Percentiles rank a stretch among this genome's conserved stretches.
phyloP scores from a whole-genome alignment of 257 asterid species.

The Paraleonurus japonicus region DNA sequence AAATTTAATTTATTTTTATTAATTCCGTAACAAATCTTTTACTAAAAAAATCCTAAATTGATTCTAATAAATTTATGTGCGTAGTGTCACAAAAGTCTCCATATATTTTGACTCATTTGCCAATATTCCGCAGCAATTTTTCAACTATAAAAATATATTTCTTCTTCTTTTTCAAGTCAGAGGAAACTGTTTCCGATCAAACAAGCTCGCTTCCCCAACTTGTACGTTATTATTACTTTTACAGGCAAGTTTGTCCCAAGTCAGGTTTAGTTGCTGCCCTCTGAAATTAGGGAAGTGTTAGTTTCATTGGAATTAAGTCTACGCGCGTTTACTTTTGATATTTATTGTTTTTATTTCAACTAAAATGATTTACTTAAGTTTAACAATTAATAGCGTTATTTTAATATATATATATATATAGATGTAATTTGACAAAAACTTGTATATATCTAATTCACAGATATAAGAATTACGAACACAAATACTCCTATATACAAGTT shows the following conservation, averaged over 20 bases:
- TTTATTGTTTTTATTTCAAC: not conserved
- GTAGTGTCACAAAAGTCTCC: constrained; percentile 7
- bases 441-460: no score
- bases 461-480: no score
- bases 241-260: not conserved
- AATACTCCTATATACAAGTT: no score
- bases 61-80: not conserved
- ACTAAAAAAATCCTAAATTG: no score
- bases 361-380: not conserved
- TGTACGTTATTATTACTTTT: not conserved
- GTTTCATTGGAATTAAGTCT: not conserved
- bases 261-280: not conserved
- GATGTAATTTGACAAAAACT: no score
- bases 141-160: not conserved
- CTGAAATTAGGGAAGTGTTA: not conserved
- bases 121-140: not conserved
- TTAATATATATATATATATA: no score
- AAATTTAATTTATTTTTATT: no score
- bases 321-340: not conserved
- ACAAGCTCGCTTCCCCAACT: not conserved
- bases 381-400: no score
- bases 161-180: not conserved
- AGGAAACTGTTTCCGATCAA: not conserved
- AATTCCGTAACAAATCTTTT: no score
- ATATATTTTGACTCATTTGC: not conserved